These are phyloP conservation scores for Murraya koenigii DNA, from an alignment of 345 rosid species.

Conservation along the genomic window DNA sequence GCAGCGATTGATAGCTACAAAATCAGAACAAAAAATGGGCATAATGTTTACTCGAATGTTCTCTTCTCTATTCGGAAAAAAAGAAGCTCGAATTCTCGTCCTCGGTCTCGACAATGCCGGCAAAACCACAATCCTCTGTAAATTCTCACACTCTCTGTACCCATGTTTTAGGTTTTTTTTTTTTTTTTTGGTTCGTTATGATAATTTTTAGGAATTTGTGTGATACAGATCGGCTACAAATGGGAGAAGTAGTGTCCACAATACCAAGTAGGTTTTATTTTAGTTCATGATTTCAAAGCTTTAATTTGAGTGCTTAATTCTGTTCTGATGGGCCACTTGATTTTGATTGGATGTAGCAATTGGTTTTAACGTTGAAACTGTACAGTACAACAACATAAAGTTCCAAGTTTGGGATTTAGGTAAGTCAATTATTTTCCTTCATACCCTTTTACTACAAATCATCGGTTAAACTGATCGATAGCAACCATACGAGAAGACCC, in stretches of 20 bases:
- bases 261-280: slow-evolving; percentile 58
- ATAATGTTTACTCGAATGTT: slow-evolving; percentile 68
- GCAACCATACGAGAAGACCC: background rate
- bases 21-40: slow-evolving; percentile 41
- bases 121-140: slow-evolving; percentile 86
- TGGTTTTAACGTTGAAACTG: slow-evolving; percentile 95
- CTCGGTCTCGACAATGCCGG: slow-evolving; percentile 94
- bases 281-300: background rate
- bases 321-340: background rate
- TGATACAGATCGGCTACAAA: slow-evolving; percentile 89
- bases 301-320: background rate
- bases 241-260: slow-evolving; percentile 95
- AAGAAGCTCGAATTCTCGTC: slow-evolving; percentile 88
- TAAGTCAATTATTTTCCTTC: slow-evolving; percentile 27
- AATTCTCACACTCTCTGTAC: background rate
- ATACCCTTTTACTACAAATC: background rate
- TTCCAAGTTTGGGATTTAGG: slow-evolving; percentile 94
- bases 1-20: background rate
- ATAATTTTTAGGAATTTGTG: background rate
- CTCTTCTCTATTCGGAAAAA: slow-evolving; percentile 72
- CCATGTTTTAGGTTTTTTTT: slow-evolving; percentile 1
- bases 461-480: background rate
- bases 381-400: slow-evolving; percentile 89
- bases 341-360: slow-evolving; percentile 56
- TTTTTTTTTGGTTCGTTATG: slow-evolving; percentile 2